phyloP scores from a whole-genome alignment of 331 rosid genomes.

The Dryas integrifolia region DNA sequence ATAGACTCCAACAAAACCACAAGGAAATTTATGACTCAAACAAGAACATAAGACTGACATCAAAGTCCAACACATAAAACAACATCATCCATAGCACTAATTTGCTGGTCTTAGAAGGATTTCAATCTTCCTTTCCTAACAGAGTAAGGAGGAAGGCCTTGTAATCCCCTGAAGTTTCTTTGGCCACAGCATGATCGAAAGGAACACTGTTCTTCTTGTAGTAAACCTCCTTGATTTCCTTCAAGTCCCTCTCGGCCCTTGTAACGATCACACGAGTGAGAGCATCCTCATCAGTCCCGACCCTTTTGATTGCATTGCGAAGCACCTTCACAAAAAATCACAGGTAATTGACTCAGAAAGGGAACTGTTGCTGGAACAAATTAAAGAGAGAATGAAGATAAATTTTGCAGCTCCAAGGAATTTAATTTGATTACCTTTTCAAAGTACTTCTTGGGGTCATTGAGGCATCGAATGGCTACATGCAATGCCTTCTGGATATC shows the following conservation, averaged over 20 bases:
- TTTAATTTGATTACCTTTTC: constrained; percentile 50
- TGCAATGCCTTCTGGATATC: constrained; percentile 52
- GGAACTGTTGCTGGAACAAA: background rate
- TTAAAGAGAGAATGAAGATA: background rate
- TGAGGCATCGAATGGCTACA: constrained; percentile 59
- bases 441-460: constrained; percentile 58
- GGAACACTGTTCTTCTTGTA: constrained; percentile 73
- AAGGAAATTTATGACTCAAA: background rate
- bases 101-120: background rate
- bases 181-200: constrained; percentile 59
- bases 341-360: no score
- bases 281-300: constrained; percentile 66
- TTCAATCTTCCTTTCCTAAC: constrained; percentile 43
- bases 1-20: background rate
- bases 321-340: constrained; percentile 34
- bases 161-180: constrained; percentile 65
- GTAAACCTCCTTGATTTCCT: constrained; percentile 56
- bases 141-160: constrained; percentile 64
- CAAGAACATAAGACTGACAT: background rate
- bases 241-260: constrained; percentile 82
- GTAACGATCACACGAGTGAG: constrained; percentile 73
- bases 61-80: constrained; percentile 13
- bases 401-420: background rate
- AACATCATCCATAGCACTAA: background rate
- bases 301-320: constrained; percentile 51